Conservation (phyloP, 352 stramenopile species). For the Pythium chondricola region DNA sequence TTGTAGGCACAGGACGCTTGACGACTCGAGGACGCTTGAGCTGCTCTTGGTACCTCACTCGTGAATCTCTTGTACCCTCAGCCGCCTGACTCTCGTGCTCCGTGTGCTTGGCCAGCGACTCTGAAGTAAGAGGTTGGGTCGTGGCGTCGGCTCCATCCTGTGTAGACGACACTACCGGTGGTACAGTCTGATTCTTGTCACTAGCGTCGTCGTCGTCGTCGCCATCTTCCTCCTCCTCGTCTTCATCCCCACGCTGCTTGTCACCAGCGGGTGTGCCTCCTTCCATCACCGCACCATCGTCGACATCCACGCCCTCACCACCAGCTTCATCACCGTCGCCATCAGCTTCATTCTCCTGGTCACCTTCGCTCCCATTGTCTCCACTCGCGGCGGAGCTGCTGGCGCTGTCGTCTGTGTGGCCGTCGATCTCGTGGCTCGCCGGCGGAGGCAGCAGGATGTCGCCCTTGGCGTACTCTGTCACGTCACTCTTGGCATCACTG, state of each 20-base stretch:
- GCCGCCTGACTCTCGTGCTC: slow-evolving; percentile 12
- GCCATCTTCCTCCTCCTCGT: slow-evolving; percentile 10
- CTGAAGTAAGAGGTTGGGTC: slow-evolving; percentile 4
- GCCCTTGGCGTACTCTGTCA: slow-evolving; percentile 38
- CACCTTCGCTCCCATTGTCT: slow-evolving; percentile 24
- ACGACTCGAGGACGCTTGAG: slow-evolving; percentile 46
- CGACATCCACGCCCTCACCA: not conserved
- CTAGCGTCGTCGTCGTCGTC: slow-evolving; percentile 9
- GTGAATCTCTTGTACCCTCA: too few species aligned
- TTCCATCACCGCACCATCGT: not conserved
- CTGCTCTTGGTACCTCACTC: slow-evolving; percentile 24
- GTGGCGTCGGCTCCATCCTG: not conserved
- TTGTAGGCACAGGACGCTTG: slow-evolving; percentile 31
- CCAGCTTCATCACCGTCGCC: slow-evolving; percentile 2
- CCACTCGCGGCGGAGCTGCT: slow-evolving; percentile 57
- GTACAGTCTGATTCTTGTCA: slow-evolving; percentile 6
- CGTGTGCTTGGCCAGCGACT: slow-evolving; percentile 24
- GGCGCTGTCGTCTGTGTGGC: slow-evolving; percentile 73
- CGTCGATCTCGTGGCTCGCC: slow-evolving; percentile 62
- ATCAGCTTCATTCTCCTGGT: slow-evolving; percentile 5
- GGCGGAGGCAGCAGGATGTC: slow-evolving; percentile 46
- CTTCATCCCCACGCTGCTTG: slow-evolving; percentile 4
- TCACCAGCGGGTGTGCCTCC: too few species aligned
- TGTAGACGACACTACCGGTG: too few species aligned
- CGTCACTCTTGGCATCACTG: slow-evolving; percentile 10